These are phyloP conservation scores for Bauhinia variegata DNA, from an alignment of 306 rosid species.

Conservation along the genomic window DNA sequence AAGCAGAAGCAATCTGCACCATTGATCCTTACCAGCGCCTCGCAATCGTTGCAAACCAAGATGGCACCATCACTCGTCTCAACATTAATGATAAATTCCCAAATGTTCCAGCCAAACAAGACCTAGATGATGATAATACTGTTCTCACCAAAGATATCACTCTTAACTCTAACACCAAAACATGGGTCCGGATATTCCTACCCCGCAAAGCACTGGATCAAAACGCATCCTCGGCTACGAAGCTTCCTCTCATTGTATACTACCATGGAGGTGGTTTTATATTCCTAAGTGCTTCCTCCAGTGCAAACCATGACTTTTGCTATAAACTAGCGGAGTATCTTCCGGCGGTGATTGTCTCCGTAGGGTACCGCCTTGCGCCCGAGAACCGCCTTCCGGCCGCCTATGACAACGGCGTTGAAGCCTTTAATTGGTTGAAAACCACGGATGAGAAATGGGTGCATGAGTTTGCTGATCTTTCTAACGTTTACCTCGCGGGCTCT, in stretches of 20 bases:
- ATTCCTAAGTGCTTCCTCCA: background rate
- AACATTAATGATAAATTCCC: background rate
- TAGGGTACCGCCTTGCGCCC: constrained; percentile 35
- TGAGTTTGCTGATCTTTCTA: constrained; percentile 20
- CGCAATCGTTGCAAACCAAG: background rate
- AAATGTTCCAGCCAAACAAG: background rate
- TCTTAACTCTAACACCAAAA: constrained; percentile 30
- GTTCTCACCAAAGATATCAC: constrained; percentile 39
- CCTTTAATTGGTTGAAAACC: constrained; percentile 26
- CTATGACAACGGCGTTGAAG: constrained; percentile 43
- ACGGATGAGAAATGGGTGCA: constrained; percentile 24
- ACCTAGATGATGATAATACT: background rate
- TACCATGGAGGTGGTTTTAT: constrained; percentile 45
- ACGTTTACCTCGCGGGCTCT: constrained; percentile 32
- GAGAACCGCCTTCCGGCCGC: constrained; percentile 41
- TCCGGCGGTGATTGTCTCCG: constrained; percentile 28
- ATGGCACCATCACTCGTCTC: constrained; percentile 26
- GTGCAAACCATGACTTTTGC: background rate
- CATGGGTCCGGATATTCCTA: constrained; percentile 39
- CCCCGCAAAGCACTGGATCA: constrained; percentile 25
- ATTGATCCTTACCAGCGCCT: constrained; percentile 5
- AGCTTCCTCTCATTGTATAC: constrained; percentile 37
- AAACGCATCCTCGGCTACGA: background rate
- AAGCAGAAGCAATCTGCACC: background rate
- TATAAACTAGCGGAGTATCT: background rate